A percentile compares a stretch with the other conserved stretches of the same genome.
phyloP scores from a whole-genome alignment of 2,329 filamentous ascomycete species.

The Coniochaeta sp. region DNA sequence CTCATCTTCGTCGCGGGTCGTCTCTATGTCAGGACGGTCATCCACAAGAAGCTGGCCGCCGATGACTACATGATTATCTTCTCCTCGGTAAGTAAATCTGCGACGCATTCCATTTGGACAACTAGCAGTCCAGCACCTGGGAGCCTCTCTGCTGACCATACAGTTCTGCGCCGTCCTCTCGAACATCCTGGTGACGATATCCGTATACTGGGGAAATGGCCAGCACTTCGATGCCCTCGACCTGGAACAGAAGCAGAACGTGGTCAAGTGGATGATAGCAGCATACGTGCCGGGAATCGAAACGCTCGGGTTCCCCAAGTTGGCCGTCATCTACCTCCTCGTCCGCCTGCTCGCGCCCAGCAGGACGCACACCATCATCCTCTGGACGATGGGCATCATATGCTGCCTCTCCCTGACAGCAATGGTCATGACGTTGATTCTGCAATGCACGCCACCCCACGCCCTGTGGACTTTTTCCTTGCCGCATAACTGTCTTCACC shows the following conservation, averaged over 20 bases:
- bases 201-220: slow-evolving; percentile 14
- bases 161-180: slow-evolving; percentile 8
- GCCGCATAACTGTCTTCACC: slow-evolving; percentile 1
- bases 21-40: not conserved
- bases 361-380: slow-evolving; percentile 11
- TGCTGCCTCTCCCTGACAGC: slow-evolving; percentile 12
- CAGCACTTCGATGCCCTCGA: slow-evolving; percentile 11
- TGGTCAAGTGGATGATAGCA: slow-evolving; percentile 16
- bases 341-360: slow-evolving; percentile 18
- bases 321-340: slow-evolving; percentile 19
- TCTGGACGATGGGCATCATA: slow-evolving; percentile 15
- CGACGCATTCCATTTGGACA: too few species aligned
- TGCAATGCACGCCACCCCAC: slow-evolving; percentile 16
- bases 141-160: not conserved
- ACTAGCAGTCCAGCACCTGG: too few species aligned
- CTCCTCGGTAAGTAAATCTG: not conserved
- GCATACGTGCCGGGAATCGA: slow-evolving; percentile 20
- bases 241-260: slow-evolving; percentile 5
- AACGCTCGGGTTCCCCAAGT: slow-evolving; percentile 20
- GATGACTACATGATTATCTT: slow-evolving; percentile 1
- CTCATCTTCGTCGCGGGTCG: not conserved
- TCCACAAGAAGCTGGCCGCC: not conserved
- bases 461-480: slow-evolving; percentile 15
- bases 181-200: slow-evolving; percentile 10
- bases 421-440: slow-evolving; percentile 15